Evolutionary conservation across 768 basidiomycete species (phyloP).

Genomic region (Strobilomyces echinocephalus): DNA sequence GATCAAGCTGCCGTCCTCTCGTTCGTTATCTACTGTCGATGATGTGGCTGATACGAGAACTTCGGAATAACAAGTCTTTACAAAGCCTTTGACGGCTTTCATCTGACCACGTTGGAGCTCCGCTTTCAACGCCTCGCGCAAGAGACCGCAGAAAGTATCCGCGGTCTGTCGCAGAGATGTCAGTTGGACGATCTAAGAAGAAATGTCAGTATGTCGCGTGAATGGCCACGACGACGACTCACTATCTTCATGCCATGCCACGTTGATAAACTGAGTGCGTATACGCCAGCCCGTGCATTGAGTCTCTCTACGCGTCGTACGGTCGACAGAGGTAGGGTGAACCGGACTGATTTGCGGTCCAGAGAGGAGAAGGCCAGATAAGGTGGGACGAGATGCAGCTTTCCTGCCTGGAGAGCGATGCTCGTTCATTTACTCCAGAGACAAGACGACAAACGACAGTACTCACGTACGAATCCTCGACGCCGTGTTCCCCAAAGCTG

Average conservation of each 20-base stretch:
- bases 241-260: constrained; percentile 97
- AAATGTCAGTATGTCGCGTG: constrained; percentile 5
- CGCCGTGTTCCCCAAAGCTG: constrained; percentile 69
- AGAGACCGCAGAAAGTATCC: constrained; percentile 84
- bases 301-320: constrained; percentile 91
- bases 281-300: constrained; percentile 90
- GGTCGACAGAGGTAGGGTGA: constrained; percentile 87
- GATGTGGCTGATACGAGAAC: constrained; percentile 61
- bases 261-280: constrained; percentile 89
- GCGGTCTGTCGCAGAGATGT: constrained; percentile 92
- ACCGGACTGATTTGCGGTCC: constrained; percentile 88
- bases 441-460: neutral
- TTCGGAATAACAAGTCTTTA: constrained; percentile 93
- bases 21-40: constrained; percentile 57
- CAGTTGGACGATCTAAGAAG: constrained; percentile 76
- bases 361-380: constrained; percentile 88
- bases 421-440: neutral
- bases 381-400: constrained; percentile 81
- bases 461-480: constrained; percentile 92
- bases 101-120: constrained; percentile 89
- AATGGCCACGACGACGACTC: constrained; percentile 8
- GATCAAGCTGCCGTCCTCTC: constrained; percentile 63
- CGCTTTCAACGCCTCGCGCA: constrained; percentile 84
- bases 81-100: constrained; percentile 87
- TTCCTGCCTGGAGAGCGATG: constrained; percentile 63